These are phyloP conservation scores for Oldenlandia corymbosa DNA, from an alignment of 257 asterid genomes.

Conservation along the genomic window DNA sequence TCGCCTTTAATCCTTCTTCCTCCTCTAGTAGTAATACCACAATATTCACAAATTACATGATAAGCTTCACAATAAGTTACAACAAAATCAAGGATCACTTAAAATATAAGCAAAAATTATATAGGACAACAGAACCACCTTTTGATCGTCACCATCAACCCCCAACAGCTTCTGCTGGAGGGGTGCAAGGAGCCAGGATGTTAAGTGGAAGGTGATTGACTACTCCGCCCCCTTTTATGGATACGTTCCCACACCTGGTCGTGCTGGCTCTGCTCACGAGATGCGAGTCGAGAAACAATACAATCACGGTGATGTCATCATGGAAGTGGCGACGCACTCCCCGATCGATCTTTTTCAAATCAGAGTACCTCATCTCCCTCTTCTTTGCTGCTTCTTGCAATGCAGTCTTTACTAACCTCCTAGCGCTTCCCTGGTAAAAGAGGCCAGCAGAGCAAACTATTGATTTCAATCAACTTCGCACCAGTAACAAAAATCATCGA, in stretches of 20 bases:
- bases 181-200: constrained; percentile 45
- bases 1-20: constrained; percentile 26
- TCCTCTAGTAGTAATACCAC: constrained; percentile 42
- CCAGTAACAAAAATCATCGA: neutral
- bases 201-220: constrained; percentile 38
- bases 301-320: constrained; percentile 74
- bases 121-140: neutral
- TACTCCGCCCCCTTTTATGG: constrained; percentile 76
- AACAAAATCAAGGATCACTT: constrained; percentile 1
- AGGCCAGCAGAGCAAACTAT: neutral
- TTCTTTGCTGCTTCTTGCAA: constrained; percentile 85
- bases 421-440: constrained; percentile 68
- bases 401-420: constrained; percentile 71
- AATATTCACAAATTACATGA: constrained; percentile 32
- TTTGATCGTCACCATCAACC: constrained; percentile 23
- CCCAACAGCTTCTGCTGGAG: constrained; percentile 28
- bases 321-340: constrained; percentile 91
- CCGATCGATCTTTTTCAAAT: constrained; percentile 78
- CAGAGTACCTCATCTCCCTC: constrained; percentile 91
- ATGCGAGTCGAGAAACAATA: constrained; percentile 64
- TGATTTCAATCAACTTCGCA: neutral
- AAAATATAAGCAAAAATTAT: neutral
- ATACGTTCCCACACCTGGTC: constrained; percentile 37
- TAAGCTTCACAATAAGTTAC: constrained; percentile 19
- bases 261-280: constrained; percentile 71